Evolutionary conservation across 2,329 filamentous ascomycete genomes (phyloP).

Genomic region (Botrytis byssoidea): DNA sequence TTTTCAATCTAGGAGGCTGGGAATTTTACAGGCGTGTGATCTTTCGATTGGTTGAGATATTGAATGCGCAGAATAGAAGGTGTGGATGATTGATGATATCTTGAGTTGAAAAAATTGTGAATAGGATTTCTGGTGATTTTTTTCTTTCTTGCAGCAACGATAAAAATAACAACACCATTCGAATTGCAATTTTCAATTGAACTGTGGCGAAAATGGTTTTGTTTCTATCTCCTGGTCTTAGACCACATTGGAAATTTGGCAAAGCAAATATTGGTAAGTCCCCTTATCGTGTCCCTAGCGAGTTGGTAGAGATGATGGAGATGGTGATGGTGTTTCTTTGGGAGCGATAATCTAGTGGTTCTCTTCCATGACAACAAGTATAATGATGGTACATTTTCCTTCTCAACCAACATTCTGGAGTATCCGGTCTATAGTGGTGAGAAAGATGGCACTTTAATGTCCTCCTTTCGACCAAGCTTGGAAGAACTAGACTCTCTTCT

Average conservation of each 20-base stretch:
- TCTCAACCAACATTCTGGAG: not conserved
- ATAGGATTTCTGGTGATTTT: not conserved
- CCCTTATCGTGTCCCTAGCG: not conserved
- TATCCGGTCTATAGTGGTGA: not conserved
- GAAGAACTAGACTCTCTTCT: not conserved
- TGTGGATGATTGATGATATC: not conserved
- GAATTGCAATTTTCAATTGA: too few species aligned
- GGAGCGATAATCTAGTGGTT: not conserved
- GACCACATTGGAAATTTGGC: not conserved
- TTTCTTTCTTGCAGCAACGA: not conserved
- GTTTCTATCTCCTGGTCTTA: not conserved
- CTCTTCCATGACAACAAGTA: not conserved
- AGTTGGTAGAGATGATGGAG: not conserved
- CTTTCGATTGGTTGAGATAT: not conserved
- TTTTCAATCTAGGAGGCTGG: not conserved
- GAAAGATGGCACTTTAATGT: not conserved
- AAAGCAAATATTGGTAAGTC: not conserved
- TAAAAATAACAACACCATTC: not conserved
- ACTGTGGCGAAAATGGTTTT: not conserved
- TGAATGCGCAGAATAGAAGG: not conserved
- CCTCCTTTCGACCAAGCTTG: not conserved
- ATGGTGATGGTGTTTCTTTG: not conserved
- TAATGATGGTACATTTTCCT: not conserved
- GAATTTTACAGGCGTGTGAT: not conserved
- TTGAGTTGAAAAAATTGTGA: not conserved